phyloP scores from a whole-genome alignment of 352 stramenopile genomes.

The Pythium monospermum region DNA sequence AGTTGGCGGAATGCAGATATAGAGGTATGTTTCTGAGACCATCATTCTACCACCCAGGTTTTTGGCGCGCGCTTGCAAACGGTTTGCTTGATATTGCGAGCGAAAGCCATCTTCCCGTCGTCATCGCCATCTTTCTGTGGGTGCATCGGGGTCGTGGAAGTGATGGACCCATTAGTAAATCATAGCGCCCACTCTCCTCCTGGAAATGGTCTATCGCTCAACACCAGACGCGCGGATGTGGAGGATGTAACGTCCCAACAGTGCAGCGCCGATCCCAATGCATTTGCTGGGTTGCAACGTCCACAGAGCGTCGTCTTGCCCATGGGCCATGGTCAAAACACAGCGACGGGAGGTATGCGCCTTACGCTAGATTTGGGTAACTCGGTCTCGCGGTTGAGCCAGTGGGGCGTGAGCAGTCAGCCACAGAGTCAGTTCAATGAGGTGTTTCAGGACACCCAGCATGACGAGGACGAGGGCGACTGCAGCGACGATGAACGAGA shows the following conservation, averaged over 20 bases:
- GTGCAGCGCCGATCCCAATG: conserved; percentile 55
- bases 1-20: too few relatives aligned
- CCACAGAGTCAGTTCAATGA: conserved; percentile 32
- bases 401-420: conserved; percentile 15
- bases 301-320: conserved; percentile 11
- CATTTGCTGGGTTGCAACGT: conserved; percentile 40
- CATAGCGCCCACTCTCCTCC: conserved; percentile 30
- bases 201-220: conserved; percentile 1
- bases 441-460: conserved; percentile 54
- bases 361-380: conserved; percentile 28
- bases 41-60: too few relatives aligned
- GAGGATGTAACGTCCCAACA: conserved; percentile 46
- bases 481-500: too few relatives aligned
- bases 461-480: conserved; percentile 23
- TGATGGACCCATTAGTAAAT: conserved; percentile 26
- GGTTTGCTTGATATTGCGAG: too few relatives aligned
- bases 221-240: conserved; percentile 3
- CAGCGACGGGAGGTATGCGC: conserved; percentile 12
- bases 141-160: too few relatives aligned
- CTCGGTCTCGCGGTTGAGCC: conserved; percentile 19
- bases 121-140: too few relatives aligned
- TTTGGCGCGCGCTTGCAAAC: too few relatives aligned
- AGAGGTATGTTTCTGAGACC: too few relatives aligned
- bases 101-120: too few relatives aligned
- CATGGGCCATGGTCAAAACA: neutral